phyloP scores from a whole-genome alignment of 768 basidiomycete species.

The Boletus subcaerulescens region DNA sequence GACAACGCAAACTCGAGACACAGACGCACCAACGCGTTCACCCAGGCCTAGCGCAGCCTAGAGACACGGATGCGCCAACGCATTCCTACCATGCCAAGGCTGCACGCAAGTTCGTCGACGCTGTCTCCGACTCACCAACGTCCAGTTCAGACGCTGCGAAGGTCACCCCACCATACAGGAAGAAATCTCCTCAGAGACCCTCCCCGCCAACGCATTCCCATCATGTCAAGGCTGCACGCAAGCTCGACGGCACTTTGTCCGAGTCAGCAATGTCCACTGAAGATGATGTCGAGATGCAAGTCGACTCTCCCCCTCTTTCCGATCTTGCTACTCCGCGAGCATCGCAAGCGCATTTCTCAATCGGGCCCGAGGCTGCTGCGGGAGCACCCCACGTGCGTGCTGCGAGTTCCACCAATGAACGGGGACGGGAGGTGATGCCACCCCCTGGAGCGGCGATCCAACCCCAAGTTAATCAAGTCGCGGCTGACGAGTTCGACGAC shows the following conservation, averaged over 20 bases:
- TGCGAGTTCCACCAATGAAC: neutral
- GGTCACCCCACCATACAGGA: neutral
- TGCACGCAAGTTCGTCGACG: neutral
- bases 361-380: neutral
- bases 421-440: neutral
- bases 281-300: slow-evolving; percentile 14
- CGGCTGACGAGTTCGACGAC: slow-evolving; percentile 8
- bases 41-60: neutral
- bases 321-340: neutral
- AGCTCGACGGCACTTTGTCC: neutral
- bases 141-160: neutral
- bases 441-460: neutral
- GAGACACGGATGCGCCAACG: slow-evolving; percentile 1
- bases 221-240: neutral
- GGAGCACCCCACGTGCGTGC: neutral
- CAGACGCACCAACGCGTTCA: no score
- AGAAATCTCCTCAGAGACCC: neutral
- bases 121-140: neutral
- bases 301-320: neutral
- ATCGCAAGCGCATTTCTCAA: neutral
- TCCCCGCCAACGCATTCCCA: neutral
- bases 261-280: neutral
- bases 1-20: neutral
- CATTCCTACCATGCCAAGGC: neutral
- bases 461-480: neutral